Evolutionary conservation across 257 asterid species (phyloP).

Genomic region (Jasminum sambac): DNA sequence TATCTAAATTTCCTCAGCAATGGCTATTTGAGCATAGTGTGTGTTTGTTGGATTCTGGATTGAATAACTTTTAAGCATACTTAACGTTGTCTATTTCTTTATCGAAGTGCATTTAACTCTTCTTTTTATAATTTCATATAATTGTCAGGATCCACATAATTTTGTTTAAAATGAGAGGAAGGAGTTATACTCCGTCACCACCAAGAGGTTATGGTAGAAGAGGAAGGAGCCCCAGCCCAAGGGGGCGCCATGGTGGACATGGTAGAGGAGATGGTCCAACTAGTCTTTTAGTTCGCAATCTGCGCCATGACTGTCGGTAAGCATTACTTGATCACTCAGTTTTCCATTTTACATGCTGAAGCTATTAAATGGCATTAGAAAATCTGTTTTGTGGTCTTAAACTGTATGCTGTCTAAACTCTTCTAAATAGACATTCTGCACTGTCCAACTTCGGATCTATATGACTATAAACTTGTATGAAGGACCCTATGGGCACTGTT

Average conservation of each 20-base stretch:
- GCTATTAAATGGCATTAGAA: neutral
- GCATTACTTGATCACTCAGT: neutral
- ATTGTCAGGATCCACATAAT: conserved; percentile 21
- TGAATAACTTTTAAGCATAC: neutral
- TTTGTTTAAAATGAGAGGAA: conserved; percentile 30
- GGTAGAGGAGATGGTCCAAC: conserved; percentile 72
- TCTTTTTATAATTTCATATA: neutral
- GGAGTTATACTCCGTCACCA: conserved; percentile 39
- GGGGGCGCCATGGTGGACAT: conserved; percentile 27
- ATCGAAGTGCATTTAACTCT: neutral
- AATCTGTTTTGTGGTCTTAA: neutral
- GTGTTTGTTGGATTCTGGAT: neutral
- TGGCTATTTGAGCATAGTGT: neutral
- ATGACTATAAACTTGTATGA: neutral
- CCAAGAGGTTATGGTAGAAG: conserved; percentile 36
- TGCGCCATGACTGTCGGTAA: conserved; percentile 91
- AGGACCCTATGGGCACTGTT: neutral
- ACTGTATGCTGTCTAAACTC: neutral
- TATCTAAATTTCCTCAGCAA: neutral
- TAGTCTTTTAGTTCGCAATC: conserved; percentile 93
- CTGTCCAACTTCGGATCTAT: neutral
- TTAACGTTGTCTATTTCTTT: neutral
- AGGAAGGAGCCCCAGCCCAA: conserved; percentile 37
- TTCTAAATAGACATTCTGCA: neutral
- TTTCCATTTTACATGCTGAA: neutral